phyloP scores from a whole-genome alignment of 1,284 basidiomycete species.

The Microstroma glucosiphilum region DNA sequence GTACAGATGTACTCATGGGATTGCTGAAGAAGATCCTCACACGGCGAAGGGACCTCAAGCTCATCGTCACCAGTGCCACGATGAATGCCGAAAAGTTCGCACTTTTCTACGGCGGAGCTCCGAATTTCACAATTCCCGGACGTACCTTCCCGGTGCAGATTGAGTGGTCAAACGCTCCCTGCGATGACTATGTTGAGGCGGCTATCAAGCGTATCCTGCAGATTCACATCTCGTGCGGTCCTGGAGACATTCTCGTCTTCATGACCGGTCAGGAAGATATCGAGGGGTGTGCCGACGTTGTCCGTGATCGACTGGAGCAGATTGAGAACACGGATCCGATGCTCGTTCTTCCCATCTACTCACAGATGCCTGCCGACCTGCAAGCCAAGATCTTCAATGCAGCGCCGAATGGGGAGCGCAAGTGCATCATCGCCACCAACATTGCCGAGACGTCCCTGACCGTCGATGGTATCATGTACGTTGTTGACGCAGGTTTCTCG shows the following conservation, averaged over 20 bases:
- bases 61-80: constrained; percentile 96
- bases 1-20: constrained; percentile 96
- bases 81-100: constrained; percentile 99
- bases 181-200: constrained; percentile 96
- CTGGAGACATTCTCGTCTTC: constrained; percentile 93
- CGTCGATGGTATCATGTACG: constrained; percentile 97
- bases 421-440: constrained; percentile 93
- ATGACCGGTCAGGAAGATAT: constrained; percentile 99
- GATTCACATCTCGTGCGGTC: constrained; percentile 88
- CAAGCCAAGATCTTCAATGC: constrained; percentile 97
- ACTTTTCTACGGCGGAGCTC: constrained; percentile 85
- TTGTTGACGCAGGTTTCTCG: constrained; percentile 94
- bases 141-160: constrained; percentile 97
- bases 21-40: constrained; percentile 85
- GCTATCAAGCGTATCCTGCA: constrained; percentile 95
- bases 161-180: constrained; percentile 90
- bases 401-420: constrained; percentile 85
- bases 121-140: constrained; percentile 92
- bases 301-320: constrained; percentile 75
- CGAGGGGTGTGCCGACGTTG: constrained; percentile 56
- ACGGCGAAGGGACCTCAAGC: constrained; percentile 80
- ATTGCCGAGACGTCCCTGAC: constrained; percentile 97
- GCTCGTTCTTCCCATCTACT: constrained; percentile 91
- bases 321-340: constrained; percentile 81
- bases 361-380: constrained; percentile 97